A percentile compares a stretch with the other conserved stretches of the same genome.
Conservation (phyloP, 345 rosid genomes). For the Citrus reticulata region DNA sequence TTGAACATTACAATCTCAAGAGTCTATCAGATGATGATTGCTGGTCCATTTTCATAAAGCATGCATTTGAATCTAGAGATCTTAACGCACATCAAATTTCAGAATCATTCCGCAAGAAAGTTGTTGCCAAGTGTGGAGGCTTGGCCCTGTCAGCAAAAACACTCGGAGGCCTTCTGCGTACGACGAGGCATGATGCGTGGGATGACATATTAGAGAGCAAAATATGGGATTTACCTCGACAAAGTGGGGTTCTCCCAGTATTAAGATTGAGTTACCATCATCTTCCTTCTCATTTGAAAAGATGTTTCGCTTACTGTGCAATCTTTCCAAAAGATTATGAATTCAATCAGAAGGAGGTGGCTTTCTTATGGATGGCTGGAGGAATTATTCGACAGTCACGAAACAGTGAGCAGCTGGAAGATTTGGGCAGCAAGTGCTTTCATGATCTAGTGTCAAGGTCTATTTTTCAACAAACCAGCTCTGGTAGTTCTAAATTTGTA, state of each 20-base stretch:
- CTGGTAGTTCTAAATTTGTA: neutral
- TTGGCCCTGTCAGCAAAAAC: too few species aligned
- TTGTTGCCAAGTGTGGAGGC: too few species aligned
- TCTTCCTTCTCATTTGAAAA: neutral
- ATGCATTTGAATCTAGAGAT: too few species aligned
- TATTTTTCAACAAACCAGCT: neutral
- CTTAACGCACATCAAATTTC: too few species aligned
- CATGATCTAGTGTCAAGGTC: conserved; percentile 4
- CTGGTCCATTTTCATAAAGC: too few species aligned
- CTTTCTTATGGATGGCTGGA: neutral
- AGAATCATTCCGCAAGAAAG: too few species aligned
- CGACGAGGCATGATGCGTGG: neutral
- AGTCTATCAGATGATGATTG: too few species aligned
- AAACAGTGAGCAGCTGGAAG: neutral
- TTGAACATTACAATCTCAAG: too few species aligned
- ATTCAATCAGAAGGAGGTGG: neutral
- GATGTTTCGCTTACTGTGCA: neutral
- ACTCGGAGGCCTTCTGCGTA: neutral
- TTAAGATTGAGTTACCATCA: neutral
- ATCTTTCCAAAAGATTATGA: neutral
- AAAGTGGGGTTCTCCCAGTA: neutral
- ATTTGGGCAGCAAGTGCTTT: neutral
- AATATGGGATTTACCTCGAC: neutral
- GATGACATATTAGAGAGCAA: neutral
- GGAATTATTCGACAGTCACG: neutral